phyloP scores from a whole-genome alignment of 2,329 filamentous ascomycete species.

The Metarhizium sp. region DNA sequence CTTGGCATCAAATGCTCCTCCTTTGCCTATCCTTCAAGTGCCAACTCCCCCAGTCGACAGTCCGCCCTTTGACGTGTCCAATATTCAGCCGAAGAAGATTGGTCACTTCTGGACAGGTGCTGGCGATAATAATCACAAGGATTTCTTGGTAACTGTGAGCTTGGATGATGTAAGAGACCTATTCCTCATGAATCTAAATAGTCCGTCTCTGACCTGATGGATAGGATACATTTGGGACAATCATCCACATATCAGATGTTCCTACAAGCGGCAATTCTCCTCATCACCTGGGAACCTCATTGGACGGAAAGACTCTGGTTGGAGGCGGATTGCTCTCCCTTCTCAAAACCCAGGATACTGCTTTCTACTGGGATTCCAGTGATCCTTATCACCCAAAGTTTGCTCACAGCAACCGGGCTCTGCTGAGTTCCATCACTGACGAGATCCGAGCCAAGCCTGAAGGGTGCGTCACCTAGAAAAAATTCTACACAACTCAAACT shows the following conservation, averaged over 20 bases:
- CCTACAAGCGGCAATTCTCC: constrained; percentile 50
- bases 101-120: constrained; percentile 56
- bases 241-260: constrained; percentile 49
- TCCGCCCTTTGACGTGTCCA: constrained; percentile 39
- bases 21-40: constrained; percentile 48
- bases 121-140: constrained; percentile 49
- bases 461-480: constrained; percentile 22
- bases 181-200: neutral
- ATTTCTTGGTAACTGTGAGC: constrained; percentile 49
- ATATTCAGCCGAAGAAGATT: constrained; percentile 56
- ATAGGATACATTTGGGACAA: constrained; percentile 49
- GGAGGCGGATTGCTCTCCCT: constrained; percentile 50
- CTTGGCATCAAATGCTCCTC: constrained; percentile 31
- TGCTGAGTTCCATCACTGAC: constrained; percentile 50
- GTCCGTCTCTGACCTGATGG: neutral
- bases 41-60: constrained; percentile 49
- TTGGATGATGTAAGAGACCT: constrained; percentile 41
- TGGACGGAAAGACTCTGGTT: constrained; percentile 47
- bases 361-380: constrained; percentile 51
- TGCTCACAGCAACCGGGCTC: constrained; percentile 48
- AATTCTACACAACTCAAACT: accelerated
- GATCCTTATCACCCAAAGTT: constrained; percentile 51
- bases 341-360: constrained; percentile 52
- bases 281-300: constrained; percentile 45
- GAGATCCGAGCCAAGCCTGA: constrained; percentile 56